Conservation (phyloP, 257 asterid genomes). For the Nicotiana benthamiana region DNA sequence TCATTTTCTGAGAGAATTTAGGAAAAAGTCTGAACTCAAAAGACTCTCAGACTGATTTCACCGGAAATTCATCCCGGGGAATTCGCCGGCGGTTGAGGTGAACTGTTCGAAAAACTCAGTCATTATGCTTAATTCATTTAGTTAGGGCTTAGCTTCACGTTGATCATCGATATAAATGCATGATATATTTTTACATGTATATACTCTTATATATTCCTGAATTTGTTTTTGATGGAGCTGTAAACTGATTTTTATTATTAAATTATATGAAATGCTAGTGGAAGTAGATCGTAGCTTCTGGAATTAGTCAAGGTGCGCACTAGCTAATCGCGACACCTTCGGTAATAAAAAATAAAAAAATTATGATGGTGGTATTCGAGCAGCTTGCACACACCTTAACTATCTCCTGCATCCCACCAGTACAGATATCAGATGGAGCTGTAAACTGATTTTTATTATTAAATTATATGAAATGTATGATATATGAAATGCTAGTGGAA, state of each 20-base stretch:
- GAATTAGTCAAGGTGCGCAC: too few relatives aligned
- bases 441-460: not conserved
- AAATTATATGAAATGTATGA: not conserved
- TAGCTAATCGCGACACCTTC: too few relatives aligned
- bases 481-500: too few relatives aligned
- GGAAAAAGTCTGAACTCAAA: not conserved
- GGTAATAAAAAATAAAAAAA: too few relatives aligned
- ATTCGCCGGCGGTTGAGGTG: not conserved
- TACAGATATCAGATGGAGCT: not conserved
- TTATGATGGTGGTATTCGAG: too few relatives aligned
- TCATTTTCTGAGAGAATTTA: not conserved
- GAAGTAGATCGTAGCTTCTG: too few relatives aligned
- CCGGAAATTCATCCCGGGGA: not conserved
- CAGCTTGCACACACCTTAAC: too few relatives aligned
- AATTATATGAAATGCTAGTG: not conserved
- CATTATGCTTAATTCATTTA: not conserved
- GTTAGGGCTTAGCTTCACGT: not conserved
- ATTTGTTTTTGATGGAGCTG: not conserved
- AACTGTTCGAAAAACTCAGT: not conserved
- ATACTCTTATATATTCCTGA: not conserved
- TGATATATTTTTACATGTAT: not conserved
- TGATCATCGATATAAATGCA: not conserved
- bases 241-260: not conserved
- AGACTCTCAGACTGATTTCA: not conserved
- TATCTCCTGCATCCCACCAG: too few relatives aligned